Base-by-base conservation (phyloP, 1,139 yeast species). In the Pichia sp. region DNA sequence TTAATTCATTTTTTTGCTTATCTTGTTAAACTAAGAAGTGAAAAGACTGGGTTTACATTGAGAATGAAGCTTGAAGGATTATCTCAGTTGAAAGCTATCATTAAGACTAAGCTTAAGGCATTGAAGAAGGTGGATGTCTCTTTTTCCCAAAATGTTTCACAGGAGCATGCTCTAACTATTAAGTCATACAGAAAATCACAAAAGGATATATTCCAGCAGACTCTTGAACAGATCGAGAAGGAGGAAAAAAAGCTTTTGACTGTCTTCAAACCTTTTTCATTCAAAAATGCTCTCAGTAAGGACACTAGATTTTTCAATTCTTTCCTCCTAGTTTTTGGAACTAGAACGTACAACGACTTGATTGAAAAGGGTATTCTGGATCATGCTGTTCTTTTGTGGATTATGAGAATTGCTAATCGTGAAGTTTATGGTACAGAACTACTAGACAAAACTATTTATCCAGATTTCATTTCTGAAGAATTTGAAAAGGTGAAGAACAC, bases 31-130 rank as follows among this genome's bases (percentile, higher is more conserved):
- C 36, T 55, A n/a, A 66, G 61, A 37, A 65, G 63, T 36, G 56
- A 60, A 45, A 41, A 32, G 16, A 48, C 46, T 3, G 49, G 49
- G 7, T 52, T 64, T 14, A 66, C 72, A 1, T 52, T 75, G 28
- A 63, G 85, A 49, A 70, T 75, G 68, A 60, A 64, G 42, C 58
- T 80, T 8, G 76, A 77, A 22, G 86, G 84, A 1, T 52, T 78
- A 30, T 72, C 73, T 45, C 75, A 77, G 48, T 55, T 82, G 30
- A 59, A 71, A 27, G 55, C 61, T 7, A 77, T 84, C 3, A 48
- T 80, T 16, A 71, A 66, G 21, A 58, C 65, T 55, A 59, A 80
- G 62, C 43, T 67, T 9, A 59, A 56, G 1, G 46, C 64, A 3
- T 48, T 69, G 15, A 60, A 62, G 24, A 37, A 35, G n/a, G 34